Conservation (phyloP, 2,329 filamentous ascomycete species). For the Aspergillus oerlinghausenensis region DNA sequence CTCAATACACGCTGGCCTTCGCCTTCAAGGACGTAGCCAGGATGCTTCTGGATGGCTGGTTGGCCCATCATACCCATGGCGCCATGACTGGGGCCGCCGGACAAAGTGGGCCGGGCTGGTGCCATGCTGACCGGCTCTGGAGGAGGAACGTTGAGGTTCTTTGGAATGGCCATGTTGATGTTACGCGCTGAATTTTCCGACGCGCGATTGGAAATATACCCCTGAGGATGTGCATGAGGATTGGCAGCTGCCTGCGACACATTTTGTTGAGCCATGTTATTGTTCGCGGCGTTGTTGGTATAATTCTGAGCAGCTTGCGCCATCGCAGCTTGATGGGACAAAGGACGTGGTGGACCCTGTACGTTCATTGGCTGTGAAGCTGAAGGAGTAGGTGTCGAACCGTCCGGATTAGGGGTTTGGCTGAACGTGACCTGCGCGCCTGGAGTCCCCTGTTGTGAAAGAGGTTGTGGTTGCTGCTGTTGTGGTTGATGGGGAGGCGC, state of each 20-base stretch:
- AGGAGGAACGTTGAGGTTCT: slow-evolving; percentile 66
- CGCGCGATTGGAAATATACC: slow-evolving; percentile 39
- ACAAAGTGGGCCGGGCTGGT: slow-evolving; percentile 73
- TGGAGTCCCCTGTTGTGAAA: slow-evolving; percentile 27
- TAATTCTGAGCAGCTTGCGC: slow-evolving; percentile 42
- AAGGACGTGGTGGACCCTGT: slow-evolving; percentile 37
- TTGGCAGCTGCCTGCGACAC: slow-evolving; percentile 28
- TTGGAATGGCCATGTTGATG: slow-evolving; percentile 76
- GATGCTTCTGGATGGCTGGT: slow-evolving; percentile 75
- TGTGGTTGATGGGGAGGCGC: slow-evolving; percentile 16
- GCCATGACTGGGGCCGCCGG: slow-evolving; percentile 68
- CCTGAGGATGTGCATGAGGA: slow-evolving; percentile 38
- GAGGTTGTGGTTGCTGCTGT: slow-evolving; percentile 23
- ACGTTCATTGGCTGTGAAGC: slow-evolving; percentile 26
- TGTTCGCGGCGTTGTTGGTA: slow-evolving; percentile 28
- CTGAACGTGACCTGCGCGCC: slow-evolving; percentile 26
- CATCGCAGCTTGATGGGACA: slow-evolving; percentile 45
- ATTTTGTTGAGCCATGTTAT: slow-evolving; percentile 18
- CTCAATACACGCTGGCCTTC: slow-evolving; percentile 91
- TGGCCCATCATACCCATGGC: slow-evolving; percentile 81
- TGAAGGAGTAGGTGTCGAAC: slow-evolving; percentile 29
- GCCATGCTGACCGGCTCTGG: slow-evolving; percentile 72
- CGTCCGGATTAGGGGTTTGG: slow-evolving; percentile 28
- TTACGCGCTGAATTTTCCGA: slow-evolving; percentile 40
- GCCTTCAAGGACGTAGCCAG: slow-evolving; percentile 80